A percentile compares a stretch with the other conserved stretches of the same genome.
Conservation (phyloP, 495 filamentous ascomycete genomes). For the Haplographium delicatum region DNA sequence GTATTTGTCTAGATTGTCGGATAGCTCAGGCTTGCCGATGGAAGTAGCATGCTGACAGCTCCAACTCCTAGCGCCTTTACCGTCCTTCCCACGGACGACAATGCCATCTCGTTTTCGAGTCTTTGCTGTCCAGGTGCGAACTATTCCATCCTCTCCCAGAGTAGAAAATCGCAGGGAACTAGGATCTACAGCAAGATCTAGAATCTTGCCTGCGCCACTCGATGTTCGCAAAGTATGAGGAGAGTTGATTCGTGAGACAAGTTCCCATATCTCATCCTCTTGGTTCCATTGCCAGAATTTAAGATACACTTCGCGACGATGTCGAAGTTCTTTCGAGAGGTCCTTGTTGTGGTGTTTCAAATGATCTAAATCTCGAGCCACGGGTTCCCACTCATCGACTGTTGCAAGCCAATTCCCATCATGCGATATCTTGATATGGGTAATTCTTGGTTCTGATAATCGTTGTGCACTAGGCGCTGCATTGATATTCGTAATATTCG, state of each 20-base stretch:
- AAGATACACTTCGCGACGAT: conserved; percentile 64
- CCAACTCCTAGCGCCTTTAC: conserved; percentile 62
- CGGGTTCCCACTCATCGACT: conserved; percentile 82
- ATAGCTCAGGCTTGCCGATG: conserved; percentile 39
- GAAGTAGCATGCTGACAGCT: conserved; percentile 56
- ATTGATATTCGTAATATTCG: conserved; percentile 76
- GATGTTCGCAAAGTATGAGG: conserved; percentile 59
- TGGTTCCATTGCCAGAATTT: conserved; percentile 85
- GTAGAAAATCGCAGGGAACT: conserved; percentile 67
- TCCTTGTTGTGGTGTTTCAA: conserved; percentile 33
- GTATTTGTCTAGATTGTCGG: conserved; percentile 13
- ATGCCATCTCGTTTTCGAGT: conserved; percentile 57
- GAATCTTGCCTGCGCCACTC: conserved; percentile 46
- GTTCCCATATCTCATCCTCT: conserved; percentile 57
- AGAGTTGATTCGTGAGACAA: conserved; percentile 74
- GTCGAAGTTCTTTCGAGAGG: conserved; percentile 38
- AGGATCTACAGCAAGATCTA: conserved; percentile 67
- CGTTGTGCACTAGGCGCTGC: conserved; percentile 60
- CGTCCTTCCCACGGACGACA: conserved; percentile 46
- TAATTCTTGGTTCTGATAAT: conserved; percentile 70
- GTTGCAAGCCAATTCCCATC: conserved; percentile 91
- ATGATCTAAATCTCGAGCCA: conserved; percentile 53
- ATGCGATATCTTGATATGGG: conserved; percentile 61
- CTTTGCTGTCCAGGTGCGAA: conserved; percentile 74
- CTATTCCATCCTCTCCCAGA: conserved; percentile 68